phyloP scores from a whole-genome alignment of 495 filamentous ascomycete genomes.

The Penicillium verhagenii region DNA sequence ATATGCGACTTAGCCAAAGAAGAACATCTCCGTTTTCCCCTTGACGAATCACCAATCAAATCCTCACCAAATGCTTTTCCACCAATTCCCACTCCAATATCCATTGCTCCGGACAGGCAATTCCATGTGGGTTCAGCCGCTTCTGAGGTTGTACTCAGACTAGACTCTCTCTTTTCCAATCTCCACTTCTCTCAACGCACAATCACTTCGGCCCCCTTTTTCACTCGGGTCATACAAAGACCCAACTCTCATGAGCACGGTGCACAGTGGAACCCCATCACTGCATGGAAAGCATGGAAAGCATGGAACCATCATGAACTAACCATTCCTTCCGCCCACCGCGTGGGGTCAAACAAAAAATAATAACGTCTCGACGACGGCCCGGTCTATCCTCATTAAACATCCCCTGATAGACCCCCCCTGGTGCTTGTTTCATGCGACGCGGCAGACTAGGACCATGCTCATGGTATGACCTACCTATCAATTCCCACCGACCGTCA shows the following conservation, averaged over 20 bases:
- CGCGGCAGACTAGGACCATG: background rate
- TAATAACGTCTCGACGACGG: background rate
- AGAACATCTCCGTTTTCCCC: too few relatives aligned
- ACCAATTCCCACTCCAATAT: background rate
- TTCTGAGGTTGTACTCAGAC: too few relatives aligned
- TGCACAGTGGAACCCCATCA: background rate
- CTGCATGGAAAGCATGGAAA: background rate
- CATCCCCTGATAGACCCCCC: background rate
- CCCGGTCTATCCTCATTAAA: background rate
- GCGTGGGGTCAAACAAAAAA: background rate
- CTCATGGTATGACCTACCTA: too few relatives aligned
- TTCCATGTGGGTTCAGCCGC: background rate
- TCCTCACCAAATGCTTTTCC: background rate
- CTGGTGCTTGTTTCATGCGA: background rate
- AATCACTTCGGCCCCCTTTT: background rate
- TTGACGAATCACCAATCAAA: slow-evolving; percentile 20
- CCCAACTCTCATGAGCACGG: background rate
- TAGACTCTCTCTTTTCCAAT: too few relatives aligned
- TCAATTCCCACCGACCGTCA: background rate
- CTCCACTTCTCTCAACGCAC: background rate
- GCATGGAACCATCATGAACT: background rate
- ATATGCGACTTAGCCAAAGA: background rate
- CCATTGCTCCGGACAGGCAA: too few relatives aligned
- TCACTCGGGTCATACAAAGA: background rate
- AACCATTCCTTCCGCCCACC: background rate